These are phyloP conservation scores for Gonium pectorale DNA, from an alignment of 139 green algal genomes.

Conservation along the genomic window DNA sequence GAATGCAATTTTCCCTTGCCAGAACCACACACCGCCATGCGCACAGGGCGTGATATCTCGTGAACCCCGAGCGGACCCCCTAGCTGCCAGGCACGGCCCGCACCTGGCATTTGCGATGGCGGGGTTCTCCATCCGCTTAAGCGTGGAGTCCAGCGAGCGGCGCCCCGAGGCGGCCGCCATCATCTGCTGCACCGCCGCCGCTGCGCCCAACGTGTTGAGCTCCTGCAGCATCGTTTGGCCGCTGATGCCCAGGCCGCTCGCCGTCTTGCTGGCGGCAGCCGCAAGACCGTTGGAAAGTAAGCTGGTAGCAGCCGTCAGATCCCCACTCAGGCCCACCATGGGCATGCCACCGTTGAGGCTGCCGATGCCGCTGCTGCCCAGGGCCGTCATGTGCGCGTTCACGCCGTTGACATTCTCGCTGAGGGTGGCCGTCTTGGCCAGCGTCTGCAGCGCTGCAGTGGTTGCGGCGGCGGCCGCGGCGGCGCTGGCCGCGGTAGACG, in stretches of 20 bases:
- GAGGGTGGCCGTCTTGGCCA: conserved; percentile 43
- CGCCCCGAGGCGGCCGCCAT: conserved; percentile 51
- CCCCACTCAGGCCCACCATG: conserved; percentile 8
- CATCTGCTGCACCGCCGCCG: conserved; percentile 61
- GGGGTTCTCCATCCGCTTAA: conserved; percentile 61
- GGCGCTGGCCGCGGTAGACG: neutral
- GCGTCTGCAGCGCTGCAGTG: conserved; percentile 50
- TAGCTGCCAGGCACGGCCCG: neutral
- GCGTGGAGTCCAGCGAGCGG: conserved; percentile 49
- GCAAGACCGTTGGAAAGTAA: conserved; percentile 29
- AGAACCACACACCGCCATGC: too few relatives aligned
- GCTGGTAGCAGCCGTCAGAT: conserved; percentile 30
- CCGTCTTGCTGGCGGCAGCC: neutral
- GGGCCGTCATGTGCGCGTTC: conserved; percentile 41
- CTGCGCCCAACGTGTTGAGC: conserved; percentile 39
- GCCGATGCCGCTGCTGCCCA: neutral
- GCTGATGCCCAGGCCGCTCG: conserved; percentile 2
- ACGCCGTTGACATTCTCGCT: conserved; percentile 46
- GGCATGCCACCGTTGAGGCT: conserved; percentile 15
- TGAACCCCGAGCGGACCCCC: too few relatives aligned
- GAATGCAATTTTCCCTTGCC: too few relatives aligned
- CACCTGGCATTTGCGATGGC: conserved; percentile 63
- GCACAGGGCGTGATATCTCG: too few relatives aligned
- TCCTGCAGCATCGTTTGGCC: conserved; percentile 48
- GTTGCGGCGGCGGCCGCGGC: conserved; percentile 50